Percentiles rank a stretch among this genome's conserved stretches.
Evolutionary conservation across 2,329 filamentous ascomycete species (phyloP).

Genomic region (Setomelanomma holmii): DNA sequence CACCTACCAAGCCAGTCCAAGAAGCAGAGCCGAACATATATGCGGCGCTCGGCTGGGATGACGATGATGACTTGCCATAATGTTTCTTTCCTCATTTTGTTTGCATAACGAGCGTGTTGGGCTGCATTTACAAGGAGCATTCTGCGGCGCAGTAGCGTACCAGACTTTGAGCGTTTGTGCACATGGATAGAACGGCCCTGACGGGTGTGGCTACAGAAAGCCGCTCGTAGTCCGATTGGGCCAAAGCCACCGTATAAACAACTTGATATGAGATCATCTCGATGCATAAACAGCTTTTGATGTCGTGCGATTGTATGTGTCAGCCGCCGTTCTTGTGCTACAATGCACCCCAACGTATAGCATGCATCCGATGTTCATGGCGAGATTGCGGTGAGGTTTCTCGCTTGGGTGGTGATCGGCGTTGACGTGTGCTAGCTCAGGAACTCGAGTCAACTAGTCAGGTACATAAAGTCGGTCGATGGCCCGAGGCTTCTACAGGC

Average conservation of each 20-base stretch:
- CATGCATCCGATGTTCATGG: conserved; percentile 1
- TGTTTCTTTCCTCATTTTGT: conserved; percentile 14
- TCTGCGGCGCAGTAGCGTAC: conserved; percentile 17
- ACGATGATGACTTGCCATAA: conserved; percentile 45
- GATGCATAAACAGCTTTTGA: not conserved
- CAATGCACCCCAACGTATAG: conserved; percentile 2
- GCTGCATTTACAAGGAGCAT: conserved; percentile 26
- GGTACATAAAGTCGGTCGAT: not conserved
- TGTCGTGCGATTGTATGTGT: not conserved
- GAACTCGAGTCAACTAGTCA: not conserved
- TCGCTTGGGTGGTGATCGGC: not conserved
- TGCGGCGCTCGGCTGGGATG: conserved; percentile 56
- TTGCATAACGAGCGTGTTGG: conserved; percentile 43
- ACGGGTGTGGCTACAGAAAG: not conserved
- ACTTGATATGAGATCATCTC: not conserved
- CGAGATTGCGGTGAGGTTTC: not conserved
- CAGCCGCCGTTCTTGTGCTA: not conserved
- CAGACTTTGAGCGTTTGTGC: conserved; percentile 2
- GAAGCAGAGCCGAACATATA: conserved; percentile 46
- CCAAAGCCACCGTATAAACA: not conserved
- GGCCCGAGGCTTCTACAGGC: no score
- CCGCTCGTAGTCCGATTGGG: not conserved
- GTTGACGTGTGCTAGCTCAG: not conserved
- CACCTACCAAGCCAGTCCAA: conserved; percentile 16
- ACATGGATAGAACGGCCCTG: no score